Evolutionary conservation across 1,284 basidiomycete genomes (phyloP).

Genomic region (Ceratobasidium sp.): DNA sequence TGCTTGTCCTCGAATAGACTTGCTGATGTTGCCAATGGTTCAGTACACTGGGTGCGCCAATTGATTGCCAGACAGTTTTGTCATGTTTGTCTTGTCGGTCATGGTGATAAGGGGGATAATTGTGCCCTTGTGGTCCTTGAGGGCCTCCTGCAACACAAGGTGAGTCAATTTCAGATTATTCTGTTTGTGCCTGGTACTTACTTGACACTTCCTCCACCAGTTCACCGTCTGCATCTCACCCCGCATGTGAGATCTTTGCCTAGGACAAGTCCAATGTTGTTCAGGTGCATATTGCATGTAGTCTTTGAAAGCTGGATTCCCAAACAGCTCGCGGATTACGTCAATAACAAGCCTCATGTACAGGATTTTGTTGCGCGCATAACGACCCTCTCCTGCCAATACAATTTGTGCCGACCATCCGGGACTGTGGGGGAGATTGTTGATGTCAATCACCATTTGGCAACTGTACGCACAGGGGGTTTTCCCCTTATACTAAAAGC

Average conservation of each 20-base stretch:
- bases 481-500: constrained; percentile 16
- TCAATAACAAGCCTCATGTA: background rate
- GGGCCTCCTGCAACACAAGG: constrained; percentile 18
- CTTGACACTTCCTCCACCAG: constrained; percentile 47
- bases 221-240: constrained; percentile 40
- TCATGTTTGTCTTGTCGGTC: constrained; percentile 45
- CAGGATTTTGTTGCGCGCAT: background rate
- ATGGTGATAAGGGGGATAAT: constrained; percentile 43
- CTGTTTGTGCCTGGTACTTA: background rate
- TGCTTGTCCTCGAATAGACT: constrained; percentile 12
- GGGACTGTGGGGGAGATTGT: constrained; percentile 11
- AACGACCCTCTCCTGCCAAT: background rate
- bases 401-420: background rate
- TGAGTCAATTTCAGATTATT: background rate
- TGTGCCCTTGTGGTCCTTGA: constrained; percentile 26
- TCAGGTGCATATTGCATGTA: background rate
- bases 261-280: background rate
- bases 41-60: constrained; percentile 46
- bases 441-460: background rate
- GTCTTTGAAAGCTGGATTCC: background rate
- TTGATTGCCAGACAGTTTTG: constrained; percentile 39
- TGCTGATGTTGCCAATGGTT: constrained; percentile 47
- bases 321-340: constrained; percentile 1
- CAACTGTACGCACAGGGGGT: background rate
- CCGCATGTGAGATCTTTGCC: background rate